These are phyloP conservation scores for Lignosus rhinocerotis DNA, from an alignment of 1,284 basidiomycete species.

Conservation along the genomic window DNA sequence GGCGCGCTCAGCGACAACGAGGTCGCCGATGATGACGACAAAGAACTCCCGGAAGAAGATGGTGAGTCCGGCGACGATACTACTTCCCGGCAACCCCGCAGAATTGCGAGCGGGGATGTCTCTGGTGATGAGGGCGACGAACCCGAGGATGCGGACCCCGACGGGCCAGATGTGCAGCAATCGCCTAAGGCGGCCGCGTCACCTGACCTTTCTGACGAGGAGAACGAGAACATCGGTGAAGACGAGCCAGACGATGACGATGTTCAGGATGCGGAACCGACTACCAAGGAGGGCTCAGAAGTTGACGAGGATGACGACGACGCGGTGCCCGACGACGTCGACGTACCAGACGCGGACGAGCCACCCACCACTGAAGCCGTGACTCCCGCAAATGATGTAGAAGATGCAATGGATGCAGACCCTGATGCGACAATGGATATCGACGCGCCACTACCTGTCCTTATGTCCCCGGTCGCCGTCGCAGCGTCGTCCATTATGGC, in stretches of 20 bases:
- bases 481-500: slow-evolving; percentile 52
- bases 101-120: slow-evolving; percentile 20
- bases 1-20: slow-evolving; percentile 22
- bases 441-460: slow-evolving; percentile 41
- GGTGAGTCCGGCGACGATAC: slow-evolving; percentile 20
- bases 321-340: slow-evolving; percentile 35
- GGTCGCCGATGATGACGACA: slow-evolving; percentile 24
- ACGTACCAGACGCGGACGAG: slow-evolving; percentile 35
- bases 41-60: slow-evolving; percentile 17
- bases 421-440: slow-evolving; percentile 33
- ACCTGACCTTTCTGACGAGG: slow-evolving; percentile 29
- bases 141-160: slow-evolving; percentile 28
- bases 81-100: slow-evolving; percentile 1
- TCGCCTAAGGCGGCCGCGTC: slow-evolving; percentile 25
- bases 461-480: slow-evolving; percentile 42
- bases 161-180: slow-evolving; percentile 13
- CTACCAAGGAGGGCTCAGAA: slow-evolving; percentile 28
- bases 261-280: slow-evolving; percentile 23
- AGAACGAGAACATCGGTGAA: slow-evolving; percentile 27
- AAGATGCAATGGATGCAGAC: slow-evolving; percentile 29
- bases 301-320: slow-evolving; percentile 33
- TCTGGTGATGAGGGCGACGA: slow-evolving; percentile 34
- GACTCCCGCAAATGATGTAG: slow-evolving; percentile 26
- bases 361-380: slow-evolving; percentile 18
- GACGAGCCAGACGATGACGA: slow-evolving; percentile 32